phyloP scores from a whole-genome alignment of 129 eudicot genomes.

The Apium graveolens region DNA sequence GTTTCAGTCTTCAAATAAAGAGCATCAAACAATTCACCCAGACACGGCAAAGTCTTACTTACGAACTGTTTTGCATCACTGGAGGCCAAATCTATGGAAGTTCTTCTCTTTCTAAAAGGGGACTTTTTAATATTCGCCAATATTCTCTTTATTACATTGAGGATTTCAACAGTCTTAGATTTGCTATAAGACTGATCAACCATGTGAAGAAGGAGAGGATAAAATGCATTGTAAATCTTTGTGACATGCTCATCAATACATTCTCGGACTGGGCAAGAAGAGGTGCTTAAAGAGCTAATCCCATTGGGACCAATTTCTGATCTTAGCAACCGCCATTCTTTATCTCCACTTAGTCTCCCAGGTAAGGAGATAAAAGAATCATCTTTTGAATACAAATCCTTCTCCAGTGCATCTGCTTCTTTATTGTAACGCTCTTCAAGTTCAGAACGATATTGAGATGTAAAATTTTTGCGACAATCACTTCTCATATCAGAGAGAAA shows the following conservation, averaged over 20 bases:
- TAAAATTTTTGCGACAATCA: conserved; percentile 48
- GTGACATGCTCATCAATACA: conserved; percentile 85
- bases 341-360: conserved; percentile 87
- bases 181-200: conserved; percentile 41
- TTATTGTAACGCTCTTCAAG: conserved; percentile 69
- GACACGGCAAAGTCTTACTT: conserved; percentile 37
- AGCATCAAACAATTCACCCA: conserved; percentile 53
- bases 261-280: conserved; percentile 79
- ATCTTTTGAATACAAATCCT: conserved; percentile 36
- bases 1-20: conserved; percentile 55
- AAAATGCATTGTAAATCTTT: conserved; percentile 59
- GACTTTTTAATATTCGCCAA: conserved; percentile 58
- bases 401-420: conserved; percentile 57
- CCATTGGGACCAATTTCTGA: conserved; percentile 62
- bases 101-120: conserved; percentile 57
- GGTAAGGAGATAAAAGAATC: conserved; percentile 64
- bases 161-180: conserved; percentile 41
- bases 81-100: conserved; percentile 33
- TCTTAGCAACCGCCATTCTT: conserved; percentile 84
- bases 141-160: conserved; percentile 37
- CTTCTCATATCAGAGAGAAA: conserved; percentile 43
- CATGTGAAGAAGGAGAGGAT: conserved; percentile 42
- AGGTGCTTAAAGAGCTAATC: conserved; percentile 40
- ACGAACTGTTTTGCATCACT: conserved; percentile 18
- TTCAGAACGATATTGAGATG: conserved; percentile 26